A percentile compares a stretch with the other conserved stretches of the same genome.
Evolutionary conservation across 73 alveolate genomes (phyloP).

Genomic region (Uronychia binucleata): DNA sequence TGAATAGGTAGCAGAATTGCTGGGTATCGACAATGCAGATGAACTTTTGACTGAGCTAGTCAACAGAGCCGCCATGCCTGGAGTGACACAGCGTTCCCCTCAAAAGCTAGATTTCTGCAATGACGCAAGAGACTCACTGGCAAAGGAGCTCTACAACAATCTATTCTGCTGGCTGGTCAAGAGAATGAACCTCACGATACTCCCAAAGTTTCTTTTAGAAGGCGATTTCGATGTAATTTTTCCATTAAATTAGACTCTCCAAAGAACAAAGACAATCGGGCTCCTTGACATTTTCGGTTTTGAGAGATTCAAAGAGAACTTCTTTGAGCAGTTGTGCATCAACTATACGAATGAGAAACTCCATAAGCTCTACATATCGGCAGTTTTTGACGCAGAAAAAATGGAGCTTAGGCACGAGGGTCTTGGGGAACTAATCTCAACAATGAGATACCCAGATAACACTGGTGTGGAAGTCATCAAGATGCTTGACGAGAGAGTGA

Average conservation of each 20-base stretch:
- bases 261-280: slow-evolving; percentile 77
- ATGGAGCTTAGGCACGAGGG: slow-evolving; percentile 73
- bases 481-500: slow-evolving; percentile 67
- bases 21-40: slow-evolving; percentile 64
- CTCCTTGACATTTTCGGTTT: slow-evolving; percentile 96
- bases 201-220: slow-evolving; percentile 56
- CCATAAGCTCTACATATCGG: slow-evolving; percentile 83
- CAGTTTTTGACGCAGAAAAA: slow-evolving; percentile 83
- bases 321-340: slow-evolving; percentile 90
- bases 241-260: background rate
- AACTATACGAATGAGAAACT: slow-evolving; percentile 94
- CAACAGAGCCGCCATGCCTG: slow-evolving; percentile 81
- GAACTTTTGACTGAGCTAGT: slow-evolving; percentile 72
- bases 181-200: slow-evolving; percentile 88
- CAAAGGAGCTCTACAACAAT: slow-evolving; percentile 85
- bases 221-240: slow-evolving; percentile 15
- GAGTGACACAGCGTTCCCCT: slow-evolving; percentile 78
- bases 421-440: slow-evolving; percentile 48
- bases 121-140: slow-evolving; percentile 90
- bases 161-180: slow-evolving; percentile 89
- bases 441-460: slow-evolving; percentile 68
- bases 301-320: slow-evolving; percentile 90
- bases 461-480: slow-evolving; percentile 75
- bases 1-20: slow-evolving; percentile 61
- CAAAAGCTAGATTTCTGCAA: slow-evolving; percentile 67